Evolutionary conservation across 75 land plant species (phyloP).

Genomic region (Picea glauca): DNA sequence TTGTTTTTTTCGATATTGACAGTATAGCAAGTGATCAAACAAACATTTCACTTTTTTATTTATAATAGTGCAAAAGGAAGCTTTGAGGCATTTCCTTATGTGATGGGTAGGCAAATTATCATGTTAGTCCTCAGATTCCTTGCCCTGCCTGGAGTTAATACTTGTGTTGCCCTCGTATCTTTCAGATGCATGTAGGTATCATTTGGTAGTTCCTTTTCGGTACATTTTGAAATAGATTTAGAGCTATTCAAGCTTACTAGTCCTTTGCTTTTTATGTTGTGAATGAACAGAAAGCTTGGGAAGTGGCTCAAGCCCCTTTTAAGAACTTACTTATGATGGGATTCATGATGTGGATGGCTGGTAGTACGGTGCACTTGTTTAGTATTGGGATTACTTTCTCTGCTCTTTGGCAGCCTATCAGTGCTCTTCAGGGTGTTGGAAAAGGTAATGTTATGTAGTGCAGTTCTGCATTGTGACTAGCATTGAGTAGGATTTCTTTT

Average conservation of each 20-base stretch:
- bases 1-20: not conserved
- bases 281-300: conserved; percentile 90
- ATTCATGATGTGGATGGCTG: conserved; percentile 99
- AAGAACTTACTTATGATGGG: conserved; percentile 96
- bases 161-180: not conserved
- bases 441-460: conserved; percentile 52
- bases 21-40: not conserved
- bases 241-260: not conserved
- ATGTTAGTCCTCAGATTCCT: not conserved
- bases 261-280: conserved; percentile 2
- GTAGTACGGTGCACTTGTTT: conserved; percentile 92
- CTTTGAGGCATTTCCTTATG: not conserved
- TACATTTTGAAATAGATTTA: not conserved
- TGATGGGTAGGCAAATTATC: not conserved
- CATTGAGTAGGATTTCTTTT: not conserved
- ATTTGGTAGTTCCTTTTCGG: not conserved
- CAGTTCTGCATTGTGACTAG: not conserved
- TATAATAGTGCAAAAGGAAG: not conserved
- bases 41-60: not conserved
- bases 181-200: not conserved
- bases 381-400: conserved; percentile 98
- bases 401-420: conserved; percentile 96
- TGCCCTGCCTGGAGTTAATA: not conserved
- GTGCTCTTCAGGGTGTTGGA: conserved; percentile 89
- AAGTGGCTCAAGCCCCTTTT: conserved; percentile 90